Evolutionary conservation across 257 asterid genomes (phyloP), one percentile per base, ranked within the genome.

Genomic region (Scutellaria barbata): DNA sequence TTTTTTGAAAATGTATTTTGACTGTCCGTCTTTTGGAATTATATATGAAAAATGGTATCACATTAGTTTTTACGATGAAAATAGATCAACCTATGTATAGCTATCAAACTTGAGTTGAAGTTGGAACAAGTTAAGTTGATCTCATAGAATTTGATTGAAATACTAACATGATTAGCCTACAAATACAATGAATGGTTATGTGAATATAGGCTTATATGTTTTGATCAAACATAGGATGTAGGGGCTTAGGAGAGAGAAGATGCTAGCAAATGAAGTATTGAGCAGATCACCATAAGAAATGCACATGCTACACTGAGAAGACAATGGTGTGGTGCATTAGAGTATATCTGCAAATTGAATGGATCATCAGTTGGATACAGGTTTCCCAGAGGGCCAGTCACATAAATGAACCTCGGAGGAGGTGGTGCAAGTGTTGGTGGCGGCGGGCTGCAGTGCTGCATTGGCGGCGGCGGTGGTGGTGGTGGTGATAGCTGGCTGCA

Each of bases 401-500:
- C 43, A 39, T 62, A 70, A 16, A 62, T 48, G 69, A 72, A 74
- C 71, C 81, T 74, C 10, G 79, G 80, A 11, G 81, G 81, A 13
- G 81, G 81, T 45, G 80, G 67, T 10, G 77, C 35, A 30, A 30
- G 35, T 30, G 35, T 30, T 13, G 81, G 81, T 45, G 80, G 67
- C 7, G 77, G 75, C 1, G 74, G 76, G 6, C 60, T 37, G 65
- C 81, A 76, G 12, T 69, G 10, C 20, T 12, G 63, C 16, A 11
- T 39, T 33, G 68, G 68, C 4, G 73, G 73, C 13, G 11, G 47
- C 16, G 68, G 68, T 6, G 73, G 61, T 0, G 71, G 74, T 0
- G 59, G 73, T 0, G 79, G 69, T 0, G 74, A 77, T 20, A 10
- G 81, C 48, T 76, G 88, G 83, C 51, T 63, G 84, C 92, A 85